Conservation (phyloP, 257 asterid genomes). For the Parsonsia alboflavescens region DNA sequence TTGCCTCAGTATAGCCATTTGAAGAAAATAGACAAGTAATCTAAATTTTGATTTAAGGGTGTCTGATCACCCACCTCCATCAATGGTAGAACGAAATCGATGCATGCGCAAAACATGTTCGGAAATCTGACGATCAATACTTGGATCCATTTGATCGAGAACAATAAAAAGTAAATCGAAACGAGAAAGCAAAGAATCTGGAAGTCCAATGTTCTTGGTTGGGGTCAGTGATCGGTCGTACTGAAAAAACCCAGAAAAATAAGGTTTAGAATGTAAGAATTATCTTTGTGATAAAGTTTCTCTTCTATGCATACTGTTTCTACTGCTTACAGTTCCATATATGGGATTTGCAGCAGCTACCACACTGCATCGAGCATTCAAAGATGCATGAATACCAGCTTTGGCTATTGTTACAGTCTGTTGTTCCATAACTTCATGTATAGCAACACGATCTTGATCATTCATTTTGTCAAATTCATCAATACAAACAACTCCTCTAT, state of each 20-base stretch:
- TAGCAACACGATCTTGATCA: conserved; percentile 97
- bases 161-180: conserved; percentile 92
- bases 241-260: conserved; percentile 35
- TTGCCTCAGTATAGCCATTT: conserved; percentile 14
- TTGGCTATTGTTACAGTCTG: conserved; percentile 98
- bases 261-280: conserved; percentile 8
- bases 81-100: conserved; percentile 60
- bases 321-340: conserved; percentile 85
- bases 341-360: conserved; percentile 99
- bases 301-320: conserved; percentile 6
- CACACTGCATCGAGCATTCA: conserved; percentile 98
- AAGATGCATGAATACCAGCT: conserved; percentile 97
- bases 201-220: conserved; percentile 94
- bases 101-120: conserved; percentile 94
- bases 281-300: neutral
- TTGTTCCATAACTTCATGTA: conserved; percentile 99
- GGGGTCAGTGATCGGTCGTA: conserved; percentile 94
- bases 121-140: conserved; percentile 78
- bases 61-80: conserved; percentile 50
- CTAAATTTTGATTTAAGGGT: conserved; percentile 10
- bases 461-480: conserved; percentile 98
- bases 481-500: conserved; percentile 92
- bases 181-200: conserved; percentile 97
- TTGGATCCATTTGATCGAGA: conserved; percentile 98
- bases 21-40: conserved; percentile 5